Evolutionary conservation across 1,139 yeast genomes (phyloP), one percentile per base, ranked within the genome.

Genomic region (Kurtzmaniella quercitrusa): DNA sequence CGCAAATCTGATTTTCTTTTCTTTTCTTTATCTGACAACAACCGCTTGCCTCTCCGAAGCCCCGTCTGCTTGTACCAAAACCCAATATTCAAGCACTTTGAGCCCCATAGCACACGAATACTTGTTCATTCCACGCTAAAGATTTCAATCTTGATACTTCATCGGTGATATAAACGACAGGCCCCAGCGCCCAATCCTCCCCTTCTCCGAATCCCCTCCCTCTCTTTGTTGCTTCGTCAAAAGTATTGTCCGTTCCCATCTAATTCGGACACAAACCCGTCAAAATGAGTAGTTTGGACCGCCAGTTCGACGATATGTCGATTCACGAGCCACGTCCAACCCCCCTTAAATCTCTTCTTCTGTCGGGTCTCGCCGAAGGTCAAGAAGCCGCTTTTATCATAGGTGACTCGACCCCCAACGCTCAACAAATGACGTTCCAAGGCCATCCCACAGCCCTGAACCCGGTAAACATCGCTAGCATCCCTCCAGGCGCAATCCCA

Each of bases 271-370:
- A 11, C 9, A 26, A 4, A 4, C n/a, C 30, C 9, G 4, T 14
- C 12, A 30, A 9, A n/a, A 42, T 42, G 45, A 32, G 41, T 16
- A 40, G 38, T 22, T 44, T 42, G 14, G 38, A 40, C 22, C 36
- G 26, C 15, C 39, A 33, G 28, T 39, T 42, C 17, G 45, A 42
- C 26, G 33, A 36, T 26, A 34, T 42, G 38, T 33, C 43, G 23
- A 28, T 42, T 35, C 37, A 30, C 14, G 45, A 42, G 17, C 28
- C 16, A n/a, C 16, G 26, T 17, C 38, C 37, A 9, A 18, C 34
- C 18, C 17, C 34, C 18, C 5, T 5, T 9, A 38, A 38, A 17
- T 26, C 40, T 11, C 36, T 42, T 15, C 34, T 40, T 19, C 36
- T 41, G 18, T 16, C 34, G 12, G 23, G 36, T 12, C 33, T 38